A percentile compares a stretch with the other conserved stretches of the same genome.
Evolutionary conservation across 495 filamentous ascomycete genomes (phyloP).

Genomic region (Neurospora africana): DNA sequence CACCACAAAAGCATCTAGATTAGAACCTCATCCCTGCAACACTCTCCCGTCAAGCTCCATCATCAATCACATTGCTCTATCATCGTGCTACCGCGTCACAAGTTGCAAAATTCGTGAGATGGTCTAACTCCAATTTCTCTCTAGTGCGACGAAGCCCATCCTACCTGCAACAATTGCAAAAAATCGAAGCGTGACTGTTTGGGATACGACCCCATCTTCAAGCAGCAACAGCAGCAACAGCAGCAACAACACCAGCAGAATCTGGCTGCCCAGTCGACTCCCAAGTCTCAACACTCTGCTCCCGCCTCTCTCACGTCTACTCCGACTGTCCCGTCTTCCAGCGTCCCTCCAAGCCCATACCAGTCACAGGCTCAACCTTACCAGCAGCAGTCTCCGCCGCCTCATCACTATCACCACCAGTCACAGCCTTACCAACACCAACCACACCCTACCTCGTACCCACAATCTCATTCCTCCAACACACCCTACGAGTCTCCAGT

Average conservation of each 20-base stretch:
- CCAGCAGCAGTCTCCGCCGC: slow-evolving; percentile 18
- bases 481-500: slow-evolving; percentile 27
- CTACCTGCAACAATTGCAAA: slow-evolving; percentile 90
- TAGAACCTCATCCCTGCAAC: neutral
- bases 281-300: slow-evolving; percentile 12
- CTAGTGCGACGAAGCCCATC: slow-evolving; percentile 94
- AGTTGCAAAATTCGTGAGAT: neutral
- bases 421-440: slow-evolving; percentile 18
- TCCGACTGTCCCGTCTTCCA: slow-evolving; percentile 11
- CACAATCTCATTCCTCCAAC: slow-evolving; percentile 14
- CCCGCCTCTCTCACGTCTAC: slow-evolving; percentile 19
- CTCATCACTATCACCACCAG: slow-evolving; percentile 28
- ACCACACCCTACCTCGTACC: slow-evolving; percentile 22
- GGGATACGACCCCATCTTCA: slow-evolving; percentile 98
- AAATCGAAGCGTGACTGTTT: slow-evolving; percentile 97
- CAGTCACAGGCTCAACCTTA: slow-evolving; percentile 22
- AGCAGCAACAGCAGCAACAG: slow-evolving; percentile 56
- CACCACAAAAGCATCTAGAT: neutral
- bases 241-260: slow-evolving; percentile 16
- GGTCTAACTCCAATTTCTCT: slow-evolving; percentile 9
- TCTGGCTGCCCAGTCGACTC: slow-evolving; percentile 19
- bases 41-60: neutral
- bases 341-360: slow-evolving; percentile 25
- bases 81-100: neutral
- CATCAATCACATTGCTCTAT: neutral